Base-by-base conservation (phyloP, 73 alveolate species). In the Stentor coeruleus region DNA sequence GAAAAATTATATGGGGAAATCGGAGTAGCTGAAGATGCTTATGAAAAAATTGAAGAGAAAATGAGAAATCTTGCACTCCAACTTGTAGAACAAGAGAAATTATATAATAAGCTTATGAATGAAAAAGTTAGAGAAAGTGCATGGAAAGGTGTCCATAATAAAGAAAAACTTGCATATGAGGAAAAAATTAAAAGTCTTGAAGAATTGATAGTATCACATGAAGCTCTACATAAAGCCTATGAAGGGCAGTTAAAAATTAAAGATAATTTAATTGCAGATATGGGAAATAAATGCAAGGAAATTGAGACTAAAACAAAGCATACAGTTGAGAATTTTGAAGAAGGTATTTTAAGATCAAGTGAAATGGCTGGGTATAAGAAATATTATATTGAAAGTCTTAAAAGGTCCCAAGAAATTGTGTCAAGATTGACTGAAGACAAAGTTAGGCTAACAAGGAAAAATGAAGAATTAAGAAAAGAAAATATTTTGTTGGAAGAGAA, bases 91-190 rank as follows among this genome's bases (percentile, higher is more conserved):
- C n/a, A 66, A 66, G 79, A 66, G 33, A 33, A 66, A 66, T 28
- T 20, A 14, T 31, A 66, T 31, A 20, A 20, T 15, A 20, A 66
- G 79, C 79, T 66, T 40, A 66, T 66, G 79, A 66, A 33, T 31
- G 79, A 66, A 66, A 66, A 31, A 66, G 79, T 66, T 1, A 66
- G 33, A 66, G 79, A 66, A 66, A 33, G 42, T 40, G 14, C n/a
- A 20, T 66, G 79, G 79, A 20, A 33, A 66, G 37, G 1, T 15
- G 2, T 66, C 40, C 79, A 31, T 2, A 40, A 66, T 11, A 20
- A 66, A 66, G 79, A 66, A 66, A 66, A 20, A 20, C 79, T 0
- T 14, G 79, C 79, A 20, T 66, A 26, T 2, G 79, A 66, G 33
- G 79, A 20, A 66, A 66, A 20, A 66, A 66, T 66, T 40, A 33